Base-by-base conservation (phyloP, 805 yeast species). In the Metschnikowia santaceciliae region DNA sequence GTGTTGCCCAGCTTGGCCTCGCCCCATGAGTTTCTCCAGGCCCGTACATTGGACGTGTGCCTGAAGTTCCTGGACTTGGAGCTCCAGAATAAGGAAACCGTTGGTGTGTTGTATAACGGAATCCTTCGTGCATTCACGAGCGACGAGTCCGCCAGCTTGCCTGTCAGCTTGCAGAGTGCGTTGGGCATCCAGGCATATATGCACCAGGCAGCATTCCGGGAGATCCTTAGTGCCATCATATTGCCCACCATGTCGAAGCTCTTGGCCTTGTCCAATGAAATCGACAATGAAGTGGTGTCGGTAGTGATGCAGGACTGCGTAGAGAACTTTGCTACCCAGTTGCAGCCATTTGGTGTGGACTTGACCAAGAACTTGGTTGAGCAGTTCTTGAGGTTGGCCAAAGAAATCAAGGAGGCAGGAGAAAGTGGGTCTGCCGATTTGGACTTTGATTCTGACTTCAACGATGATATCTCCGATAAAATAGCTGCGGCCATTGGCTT, bases 281-380 rank as follows among this genome's bases (percentile, higher is more conserved):
- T 91, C 56, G 99, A 92, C 61, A 83, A 86, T 51, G 99, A 94
- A 63, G 80, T 90, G 1, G 78, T 94, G 30, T 82, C 96, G 20
- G 87, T 86, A 22, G 96, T 92, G 6, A 90, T 92, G 86, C 98
- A 92, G 73, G 97, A 91, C 61, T 86, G 94, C 64, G 97, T 92
- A 32, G 97, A 91, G 63, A 82, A 80, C 52, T 94, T 86, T 68
- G 79, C 96, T 4, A 88, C 84, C 56, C 95, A 92, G 67, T 75
- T 92, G 58, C 94, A 63, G 36, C 68, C 67, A 6, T 64, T 64
- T 42, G 69, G 69, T 4, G 63, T 63, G 26, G 61, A 58, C 42
- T 57, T 64, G 51, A 64, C 62, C 66, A 55, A 59, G 40, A 64
- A 57, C 35, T 56, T 64, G 48, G 66, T 60, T n/a, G 61, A 57